Evolutionary conservation across 192 early-diverging fungal species (phyloP).

Genomic region (Podila verticillata): DNA sequence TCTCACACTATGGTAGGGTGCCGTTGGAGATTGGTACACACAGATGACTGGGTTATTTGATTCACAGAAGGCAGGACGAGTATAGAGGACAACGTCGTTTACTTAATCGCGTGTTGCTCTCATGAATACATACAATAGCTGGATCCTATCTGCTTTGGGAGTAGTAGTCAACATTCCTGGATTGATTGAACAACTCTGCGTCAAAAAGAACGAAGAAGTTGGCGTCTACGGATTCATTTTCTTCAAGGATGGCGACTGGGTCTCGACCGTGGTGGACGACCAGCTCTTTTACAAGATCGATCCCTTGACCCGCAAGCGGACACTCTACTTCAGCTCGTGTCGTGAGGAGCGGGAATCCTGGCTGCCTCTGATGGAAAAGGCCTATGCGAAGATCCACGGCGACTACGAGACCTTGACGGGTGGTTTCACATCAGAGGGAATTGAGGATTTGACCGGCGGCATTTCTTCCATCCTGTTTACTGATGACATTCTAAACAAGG

Average conservation of each 20-base stretch:
- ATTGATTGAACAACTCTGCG: conserved; percentile 57
- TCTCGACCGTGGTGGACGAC: conserved; percentile 65
- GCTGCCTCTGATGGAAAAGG: conserved; percentile 69
- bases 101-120: too few species aligned
- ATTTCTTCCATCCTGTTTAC: conserved; percentile 47
- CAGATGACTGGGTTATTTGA: not conserved
- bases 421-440: conserved; percentile 56
- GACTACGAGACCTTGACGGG: conserved; percentile 59
- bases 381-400: conserved; percentile 68
- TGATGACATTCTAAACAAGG: conserved; percentile 59
- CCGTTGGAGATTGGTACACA: not conserved
- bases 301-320: not conserved
- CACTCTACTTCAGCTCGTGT: conserved; percentile 50
- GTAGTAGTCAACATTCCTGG: conserved; percentile 55
- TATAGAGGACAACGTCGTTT: too few species aligned
- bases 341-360: conserved; percentile 61
- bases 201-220: conserved; percentile 62
- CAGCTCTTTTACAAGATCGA: conserved; percentile 53
- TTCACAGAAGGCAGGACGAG: too few species aligned
- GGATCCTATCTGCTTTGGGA: conserved; percentile 59
- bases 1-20: not conserved
- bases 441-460: conserved; percentile 68
- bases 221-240: conserved; percentile 69
- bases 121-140: conserved; percentile 6
- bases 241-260: conserved; percentile 67